Conservation (phyloP, 352 stramenopile species). For the Pythium monospermum region DNA sequence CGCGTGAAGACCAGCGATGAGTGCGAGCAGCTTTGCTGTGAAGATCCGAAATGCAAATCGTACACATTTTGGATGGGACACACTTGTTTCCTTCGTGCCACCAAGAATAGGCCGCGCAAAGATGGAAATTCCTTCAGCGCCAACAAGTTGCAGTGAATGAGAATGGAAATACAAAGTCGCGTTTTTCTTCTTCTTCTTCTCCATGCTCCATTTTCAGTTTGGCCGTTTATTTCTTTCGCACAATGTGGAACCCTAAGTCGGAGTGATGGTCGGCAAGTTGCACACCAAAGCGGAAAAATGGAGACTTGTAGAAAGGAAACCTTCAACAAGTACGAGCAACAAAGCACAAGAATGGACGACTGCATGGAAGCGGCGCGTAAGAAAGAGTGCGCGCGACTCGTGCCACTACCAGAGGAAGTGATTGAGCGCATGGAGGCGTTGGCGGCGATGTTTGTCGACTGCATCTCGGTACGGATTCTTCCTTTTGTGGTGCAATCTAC, state of each 20-base stretch:
- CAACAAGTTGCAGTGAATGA: slow-evolving; percentile 24
- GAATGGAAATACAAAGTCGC: background rate
- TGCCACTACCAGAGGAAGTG: slow-evolving; percentile 44
- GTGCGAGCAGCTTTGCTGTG: slow-evolving; percentile 61
- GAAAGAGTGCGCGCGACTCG: slow-evolving; percentile 5
- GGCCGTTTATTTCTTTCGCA: slow-evolving; percentile 26
- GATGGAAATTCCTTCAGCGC: slow-evolving; percentile 58
- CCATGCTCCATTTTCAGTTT: background rate
- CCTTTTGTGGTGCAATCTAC: too few relatives aligned
- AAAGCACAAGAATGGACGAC: background rate
- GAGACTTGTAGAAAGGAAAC: slow-evolving; percentile 7
- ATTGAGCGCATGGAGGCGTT: slow-evolving; percentile 56
- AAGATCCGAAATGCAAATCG: slow-evolving; percentile 48
- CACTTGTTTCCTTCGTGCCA: slow-evolving; percentile 65
- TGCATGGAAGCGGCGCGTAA: background rate
- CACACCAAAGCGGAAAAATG: slow-evolving; percentile 21
- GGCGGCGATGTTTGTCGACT: slow-evolving; percentile 49
- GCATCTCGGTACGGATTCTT: slow-evolving; percentile 34
- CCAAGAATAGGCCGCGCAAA: slow-evolving; percentile 29
- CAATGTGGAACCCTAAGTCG: slow-evolving; percentile 15
- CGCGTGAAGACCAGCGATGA: slow-evolving; percentile 50
- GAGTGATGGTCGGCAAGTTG: slow-evolving; percentile 35
- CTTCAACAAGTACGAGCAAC: background rate
- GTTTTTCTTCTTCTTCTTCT: background rate
- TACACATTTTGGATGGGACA: slow-evolving; percentile 67